phyloP scores from a whole-genome alignment of 768 basidiomycete species.

The Amylocystis lapponica region DNA sequence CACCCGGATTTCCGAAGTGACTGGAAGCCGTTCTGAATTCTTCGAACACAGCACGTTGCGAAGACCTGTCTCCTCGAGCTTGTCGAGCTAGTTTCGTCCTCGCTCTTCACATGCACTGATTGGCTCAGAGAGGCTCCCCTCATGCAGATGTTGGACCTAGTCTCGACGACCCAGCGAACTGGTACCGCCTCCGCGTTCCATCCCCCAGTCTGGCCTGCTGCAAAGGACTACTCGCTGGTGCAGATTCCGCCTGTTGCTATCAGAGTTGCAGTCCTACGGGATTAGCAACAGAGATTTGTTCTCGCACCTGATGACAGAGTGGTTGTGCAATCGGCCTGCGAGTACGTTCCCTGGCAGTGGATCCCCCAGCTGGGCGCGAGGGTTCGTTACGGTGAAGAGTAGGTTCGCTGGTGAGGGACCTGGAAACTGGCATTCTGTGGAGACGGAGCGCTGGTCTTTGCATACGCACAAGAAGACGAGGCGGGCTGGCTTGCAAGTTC shows the following conservation, averaged over 20 bases:
- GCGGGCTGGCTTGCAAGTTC: slow-evolving; percentile 2
- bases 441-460: slow-evolving; percentile 8
- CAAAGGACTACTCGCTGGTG: slow-evolving; percentile 6
- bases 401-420: slow-evolving; percentile 15
- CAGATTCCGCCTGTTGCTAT: slow-evolving; percentile 12
- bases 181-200: slow-evolving; percentile 8
- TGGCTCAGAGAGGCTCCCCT: slow-evolving; percentile 6
- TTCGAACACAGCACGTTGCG: slow-evolving; percentile 15
- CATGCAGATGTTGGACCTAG: slow-evolving; percentile 4
- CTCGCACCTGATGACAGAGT: slow-evolving; percentile 40
- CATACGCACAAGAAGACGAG: slow-evolving; percentile 15
- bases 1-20: slow-evolving; percentile 7
- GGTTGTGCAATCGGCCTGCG: slow-evolving; percentile 20
- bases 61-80: slow-evolving; percentile 28
- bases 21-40: background rate
- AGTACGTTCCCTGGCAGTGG: slow-evolving; percentile 8
- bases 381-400: slow-evolving; percentile 7
- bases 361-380: slow-evolving; percentile 4
- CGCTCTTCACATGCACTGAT: slow-evolving; percentile 22
- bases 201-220: slow-evolving; percentile 15
- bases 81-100: slow-evolving; percentile 7
- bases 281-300: slow-evolving; percentile 51
- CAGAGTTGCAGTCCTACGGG: slow-evolving; percentile 40
- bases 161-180: slow-evolving; percentile 12
- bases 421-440: background rate